Evolutionary conservation across 164 flowering plant genomes (phyloP), one percentile per base, ranked within the genome.

Genomic region (Magnolia officinalis): DNA sequence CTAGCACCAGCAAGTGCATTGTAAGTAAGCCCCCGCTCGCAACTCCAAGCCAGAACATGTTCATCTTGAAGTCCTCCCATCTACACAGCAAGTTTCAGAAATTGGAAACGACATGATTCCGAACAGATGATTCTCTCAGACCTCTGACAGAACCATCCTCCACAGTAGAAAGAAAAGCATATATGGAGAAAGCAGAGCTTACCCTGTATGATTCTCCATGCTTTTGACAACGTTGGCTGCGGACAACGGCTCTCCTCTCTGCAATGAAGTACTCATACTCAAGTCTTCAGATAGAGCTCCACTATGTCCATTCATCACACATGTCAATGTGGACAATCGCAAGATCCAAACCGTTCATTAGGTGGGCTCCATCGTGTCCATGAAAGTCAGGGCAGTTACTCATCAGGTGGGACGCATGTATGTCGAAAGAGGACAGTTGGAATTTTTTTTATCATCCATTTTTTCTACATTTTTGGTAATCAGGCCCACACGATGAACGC

Each of bases 11-110:
- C 20, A 76, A 58, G 81, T 84, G 89, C 45, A 72, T 58, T 50
- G 74, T 19, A 50, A 88, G 72, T 75, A 88, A 79, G 81, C 84
- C 71, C 2, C 87, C 83, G 24, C 86, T 83, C 63, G 84, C 89
- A 4, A 82, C 67, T 63, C 87, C 88, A 75, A 89, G 88, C 90
- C 92, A 88, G 84, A 88, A 85, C 81, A 88, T 77, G 83, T 88
- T 90, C 90, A 82, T 87, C 82, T 81, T 81, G 76, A 88, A 78
- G 76, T 90, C 91, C 37, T 80, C 69, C 91, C 93, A 90, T 76
- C 90, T 89, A 83, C 80, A 52, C 1, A 51, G 52, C 21, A 68
- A 68, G 67, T 64, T 59, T 61, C 74, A 73, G 31, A 19, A 24
- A 72, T 24, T 19, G 14, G 8, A 59, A 74, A 20, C 52, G 14